A percentile compares a stretch with the other conserved stretches of the same genome.
These are phyloP conservation scores for Thraustochytrium striatum DNA, from an alignment of 352 stramenopile species.

Conservation along the genomic window DNA sequence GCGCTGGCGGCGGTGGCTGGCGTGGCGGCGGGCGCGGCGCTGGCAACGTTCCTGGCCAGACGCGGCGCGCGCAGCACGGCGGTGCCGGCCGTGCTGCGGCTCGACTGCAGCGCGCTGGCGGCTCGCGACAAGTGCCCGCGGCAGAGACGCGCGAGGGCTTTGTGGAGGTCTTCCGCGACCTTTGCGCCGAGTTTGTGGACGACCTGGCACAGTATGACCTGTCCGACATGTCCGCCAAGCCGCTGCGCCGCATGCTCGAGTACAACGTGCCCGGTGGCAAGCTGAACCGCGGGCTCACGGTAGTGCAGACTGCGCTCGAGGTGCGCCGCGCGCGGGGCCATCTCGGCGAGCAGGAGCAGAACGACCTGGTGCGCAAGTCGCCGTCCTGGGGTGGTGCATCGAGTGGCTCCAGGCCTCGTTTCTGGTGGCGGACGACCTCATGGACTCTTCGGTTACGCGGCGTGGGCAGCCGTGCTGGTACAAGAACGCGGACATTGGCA, in stretches of 20 bases:
- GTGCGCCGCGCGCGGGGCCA: constrained; percentile 51
- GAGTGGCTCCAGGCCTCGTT: constrained; percentile 99
- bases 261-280: constrained; percentile 97
- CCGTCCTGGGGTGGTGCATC: constrained; percentile 94
- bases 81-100: too few species aligned
- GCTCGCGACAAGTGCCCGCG: too few species aligned
- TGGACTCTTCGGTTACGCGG: constrained; percentile 91
- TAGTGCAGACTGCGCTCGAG: constrained; percentile 66
- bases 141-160: too few species aligned
- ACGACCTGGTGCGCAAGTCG: constrained; percentile 58
- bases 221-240: constrained; percentile 53
- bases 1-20: too few species aligned
- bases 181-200: constrained; percentile 52
- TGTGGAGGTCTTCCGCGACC: constrained; percentile 24
- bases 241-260: constrained; percentile 67
- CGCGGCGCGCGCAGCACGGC: too few species aligned
- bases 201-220: constrained; percentile 60
- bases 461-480: constrained; percentile 97
- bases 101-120: too few species aligned
- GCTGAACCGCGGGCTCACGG: constrained; percentile 94
- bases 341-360: constrained; percentile 49
- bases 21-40: too few species aligned
- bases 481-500: constrained; percentile 64
- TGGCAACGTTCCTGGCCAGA: too few species aligned
- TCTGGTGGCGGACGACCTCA: constrained; percentile 96